Percentiles rank a stretch among this genome's conserved stretches.
Conservation (phyloP, 2,329 filamentous ascomycete genomes). For the Fusarium piperis region DNA sequence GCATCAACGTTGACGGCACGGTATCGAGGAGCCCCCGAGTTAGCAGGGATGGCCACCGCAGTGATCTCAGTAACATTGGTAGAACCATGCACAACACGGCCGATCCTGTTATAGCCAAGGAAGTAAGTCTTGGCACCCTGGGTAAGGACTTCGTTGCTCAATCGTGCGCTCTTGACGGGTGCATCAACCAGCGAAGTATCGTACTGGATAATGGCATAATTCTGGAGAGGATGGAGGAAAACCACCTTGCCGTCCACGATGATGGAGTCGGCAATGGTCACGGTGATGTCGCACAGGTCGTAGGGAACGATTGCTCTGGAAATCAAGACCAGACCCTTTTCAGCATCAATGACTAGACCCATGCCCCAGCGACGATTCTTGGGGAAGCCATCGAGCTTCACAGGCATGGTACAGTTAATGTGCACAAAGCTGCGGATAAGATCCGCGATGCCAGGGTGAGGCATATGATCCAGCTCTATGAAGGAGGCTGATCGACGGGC, state of each 20-base stretch:
- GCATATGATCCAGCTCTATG: conserved; percentile 88
- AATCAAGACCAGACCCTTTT: conserved; percentile 93
- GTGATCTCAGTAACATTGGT: conserved; percentile 98
- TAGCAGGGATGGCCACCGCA: conserved; percentile 94
- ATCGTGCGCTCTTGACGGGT: conserved; percentile 86
- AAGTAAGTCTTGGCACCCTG: conserved; percentile 96
- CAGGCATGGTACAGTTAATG: conserved; percentile 89
- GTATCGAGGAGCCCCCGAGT: conserved; percentile 89
- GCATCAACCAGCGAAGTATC: conserved; percentile 93
- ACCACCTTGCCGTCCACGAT: conserved; percentile 93
- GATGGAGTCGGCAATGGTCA: conserved; percentile 96
- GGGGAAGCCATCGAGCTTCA: conserved; percentile 98
- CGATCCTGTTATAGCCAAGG: conserved; percentile 97
- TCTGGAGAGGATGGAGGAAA: conserved; percentile 95
- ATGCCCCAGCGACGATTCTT: conserved; percentile 94
- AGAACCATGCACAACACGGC: conserved; percentile 90
- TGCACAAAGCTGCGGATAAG: conserved; percentile 95
- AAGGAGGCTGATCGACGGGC: conserved; percentile 85
- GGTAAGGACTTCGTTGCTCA: conserved; percentile 84
- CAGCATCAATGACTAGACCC: conserved; percentile 96
- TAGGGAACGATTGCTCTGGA: conserved; percentile 95
- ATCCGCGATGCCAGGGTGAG: conserved; percentile 89
- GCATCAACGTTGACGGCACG: conserved; percentile 95
- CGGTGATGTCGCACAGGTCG: conserved; percentile 93
- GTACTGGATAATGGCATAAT: conserved; percentile 95